Conservation (phyloP, 1,139 yeast species). For the Debaryomycetaceae sp. region DNA sequence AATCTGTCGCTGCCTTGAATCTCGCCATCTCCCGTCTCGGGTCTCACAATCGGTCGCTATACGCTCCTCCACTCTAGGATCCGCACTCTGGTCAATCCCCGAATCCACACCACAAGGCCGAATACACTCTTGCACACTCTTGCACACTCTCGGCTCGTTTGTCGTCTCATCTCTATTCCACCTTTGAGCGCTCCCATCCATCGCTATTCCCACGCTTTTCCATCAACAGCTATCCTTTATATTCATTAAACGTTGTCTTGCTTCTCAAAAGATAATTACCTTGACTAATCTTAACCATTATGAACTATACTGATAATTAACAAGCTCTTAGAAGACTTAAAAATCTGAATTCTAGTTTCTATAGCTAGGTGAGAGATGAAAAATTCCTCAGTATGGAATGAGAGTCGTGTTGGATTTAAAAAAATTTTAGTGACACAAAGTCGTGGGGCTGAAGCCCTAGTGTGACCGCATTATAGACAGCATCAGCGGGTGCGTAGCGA, state of each 20-base stretch:
- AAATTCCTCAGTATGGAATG: constrained; percentile 7
- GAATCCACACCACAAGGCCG: too few relatives aligned
- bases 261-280: constrained; percentile 33
- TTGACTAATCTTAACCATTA: constrained; percentile 66
- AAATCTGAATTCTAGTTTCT: constrained; percentile 4
- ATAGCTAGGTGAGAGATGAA: constrained; percentile 5
- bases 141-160: too few relatives aligned
- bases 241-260: neutral
- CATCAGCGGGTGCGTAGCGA: too few relatives aligned
- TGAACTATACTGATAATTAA: constrained; percentile 12
- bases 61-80: too few relatives aligned
- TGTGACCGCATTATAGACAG: neutral
- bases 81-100: too few relatives aligned
- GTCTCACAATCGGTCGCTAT: too few relatives aligned
- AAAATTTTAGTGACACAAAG: constrained; percentile 5
- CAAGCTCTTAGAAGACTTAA: constrained; percentile 5
- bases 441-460: constrained; percentile 22
- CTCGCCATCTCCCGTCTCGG: too few relatives aligned
- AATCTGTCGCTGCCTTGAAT: too few relatives aligned
- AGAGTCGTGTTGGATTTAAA: constrained; percentile 1
- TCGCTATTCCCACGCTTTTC: too few relatives aligned
- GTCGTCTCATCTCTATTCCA: too few relatives aligned
- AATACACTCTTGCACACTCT: too few relatives aligned
- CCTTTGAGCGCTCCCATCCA: too few relatives aligned
- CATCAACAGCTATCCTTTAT: neutral